These are phyloP conservation scores for Maudiozyma bulderi DNA, from an alignment of 805 yeast species.

Conservation along the genomic window DNA sequence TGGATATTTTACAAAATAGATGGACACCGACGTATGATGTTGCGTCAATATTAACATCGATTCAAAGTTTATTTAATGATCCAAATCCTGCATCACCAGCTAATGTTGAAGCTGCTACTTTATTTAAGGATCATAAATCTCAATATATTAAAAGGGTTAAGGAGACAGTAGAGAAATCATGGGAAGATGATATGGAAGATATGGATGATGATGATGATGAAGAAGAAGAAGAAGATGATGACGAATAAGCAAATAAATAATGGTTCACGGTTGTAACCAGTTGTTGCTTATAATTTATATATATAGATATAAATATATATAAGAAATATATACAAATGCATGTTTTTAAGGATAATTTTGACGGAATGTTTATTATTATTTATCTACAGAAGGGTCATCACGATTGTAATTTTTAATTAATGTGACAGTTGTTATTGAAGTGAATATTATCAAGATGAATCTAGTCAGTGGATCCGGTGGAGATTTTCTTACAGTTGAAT, in stretches of 20 bases:
- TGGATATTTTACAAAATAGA: constrained; percentile 90
- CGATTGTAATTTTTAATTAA: neutral
- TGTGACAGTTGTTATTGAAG: neutral
- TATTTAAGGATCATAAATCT: constrained; percentile 88
- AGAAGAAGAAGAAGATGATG: constrained; percentile 24
- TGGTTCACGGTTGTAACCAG: neutral
- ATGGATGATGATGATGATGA: constrained; percentile 32
- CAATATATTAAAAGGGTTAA: constrained; percentile 87
- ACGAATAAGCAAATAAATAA: neutral
- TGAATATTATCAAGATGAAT: neutral
- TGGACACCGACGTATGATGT: constrained; percentile 99
- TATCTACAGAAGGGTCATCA: too few relatives aligned
- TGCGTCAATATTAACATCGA: constrained; percentile 85
- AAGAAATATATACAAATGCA: too few relatives aligned
- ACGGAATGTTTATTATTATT: too few relatives aligned
- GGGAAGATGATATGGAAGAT: constrained; percentile 66
- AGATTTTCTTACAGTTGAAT: neutral
- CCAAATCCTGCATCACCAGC: constrained; percentile 97
- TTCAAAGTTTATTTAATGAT: constrained; percentile 86
- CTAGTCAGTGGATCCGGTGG: neutral
- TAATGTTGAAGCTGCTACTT: constrained; percentile 92
- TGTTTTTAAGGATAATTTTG: too few relatives aligned
- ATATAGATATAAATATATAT: neutral
- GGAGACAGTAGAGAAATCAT: constrained; percentile 88
- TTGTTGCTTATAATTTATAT: too few relatives aligned